These are phyloP conservation scores for Tolypocladium tundrense DNA, from an alignment of 2,329 filamentous ascomycete genomes.

Conservation along the genomic window DNA sequence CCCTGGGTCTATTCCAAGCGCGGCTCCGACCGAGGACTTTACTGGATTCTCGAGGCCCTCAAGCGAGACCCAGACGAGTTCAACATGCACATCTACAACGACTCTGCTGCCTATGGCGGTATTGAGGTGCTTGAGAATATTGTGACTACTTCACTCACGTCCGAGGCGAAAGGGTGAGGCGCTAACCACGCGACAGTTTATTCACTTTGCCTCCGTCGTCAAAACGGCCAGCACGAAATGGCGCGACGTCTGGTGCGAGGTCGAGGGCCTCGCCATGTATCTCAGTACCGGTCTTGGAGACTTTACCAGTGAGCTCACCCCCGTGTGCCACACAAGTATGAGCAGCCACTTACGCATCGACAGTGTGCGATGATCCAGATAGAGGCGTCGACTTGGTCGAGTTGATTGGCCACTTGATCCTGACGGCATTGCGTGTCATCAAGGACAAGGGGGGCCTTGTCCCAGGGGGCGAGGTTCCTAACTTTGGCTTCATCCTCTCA, in stretches of 20 bases:
- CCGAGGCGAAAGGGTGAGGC: too few relatives aligned
- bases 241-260: slow-evolving; percentile 12
- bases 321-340: background rate
- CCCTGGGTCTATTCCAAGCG: slow-evolving; percentile 9
- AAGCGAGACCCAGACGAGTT: slow-evolving; percentile 26
- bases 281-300: background rate
- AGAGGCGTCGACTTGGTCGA: too few relatives aligned
- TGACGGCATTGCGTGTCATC: too few relatives aligned
- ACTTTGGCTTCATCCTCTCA: too few relatives aligned
- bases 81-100: slow-evolving; percentile 31
- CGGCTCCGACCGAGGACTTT: slow-evolving; percentile 6
- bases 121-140: slow-evolving; percentile 32
- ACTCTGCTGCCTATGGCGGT: slow-evolving; percentile 26
- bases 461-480: too few relatives aligned
- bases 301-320: too few relatives aligned
- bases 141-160: slow-evolving; percentile 12
- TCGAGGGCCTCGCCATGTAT: slow-evolving; percentile 10
- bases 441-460: too few relatives aligned
- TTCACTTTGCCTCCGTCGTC: slow-evolving; percentile 20
- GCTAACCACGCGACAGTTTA: too few relatives aligned
- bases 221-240: slow-evolving; percentile 5
- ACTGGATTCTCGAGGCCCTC: slow-evolving; percentile 10
- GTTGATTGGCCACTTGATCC: too few relatives aligned
- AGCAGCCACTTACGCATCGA: background rate
- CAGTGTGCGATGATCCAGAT: too few relatives aligned